These are phyloP conservation scores for Malus domestica DNA, from an alignment of 306 rosid species.

Conservation along the genomic window ASM211411v1 NC_041805.1:25015501-25016000, in stretches of 20 bases:
- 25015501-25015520: constrained; percentile 4
- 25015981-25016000: constrained; percentile 1
- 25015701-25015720: not conserved
- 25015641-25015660: not conserved
- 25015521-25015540: not conserved
- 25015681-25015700: constrained; percentile 9
- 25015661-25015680: not conserved
- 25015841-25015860: constrained; percentile 4
- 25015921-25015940: not conserved
- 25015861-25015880: constrained; percentile 11
- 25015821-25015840: constrained; percentile 2
- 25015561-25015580: not conserved
- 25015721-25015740: constrained; percentile 1
- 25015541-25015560: not conserved
- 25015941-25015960: not conserved
- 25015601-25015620: not conserved
- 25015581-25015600: not conserved
- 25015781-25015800: not conserved
- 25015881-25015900: constrained; percentile 2
- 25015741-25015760: constrained; percentile 6
- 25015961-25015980: not conserved
- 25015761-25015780: constrained; percentile 9
- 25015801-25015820: not conserved
- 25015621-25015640: constrained; percentile 8
- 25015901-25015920: constrained; percentile 3